These are phyloP conservation scores for Trichoderma sp. DNA, from an alignment of 2,329 filamentous ascomycete genomes.

Conservation along the genomic window DNA sequence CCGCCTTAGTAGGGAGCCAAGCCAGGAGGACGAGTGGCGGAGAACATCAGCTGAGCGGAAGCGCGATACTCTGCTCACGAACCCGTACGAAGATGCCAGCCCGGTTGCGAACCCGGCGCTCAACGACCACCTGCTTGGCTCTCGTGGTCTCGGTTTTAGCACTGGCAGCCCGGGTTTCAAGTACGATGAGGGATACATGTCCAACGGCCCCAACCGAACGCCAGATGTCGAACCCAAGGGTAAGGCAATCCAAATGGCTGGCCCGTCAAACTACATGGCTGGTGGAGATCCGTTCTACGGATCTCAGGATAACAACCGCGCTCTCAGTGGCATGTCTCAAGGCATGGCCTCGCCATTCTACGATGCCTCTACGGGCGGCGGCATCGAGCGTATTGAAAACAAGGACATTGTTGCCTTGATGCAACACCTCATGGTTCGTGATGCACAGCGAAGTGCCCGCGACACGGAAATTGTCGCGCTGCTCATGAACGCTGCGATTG, in stretches of 20 bases:
- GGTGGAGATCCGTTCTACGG: conserved; percentile 67
- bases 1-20: conserved; percentile 53
- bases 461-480: conserved; percentile 96
- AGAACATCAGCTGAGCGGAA: conserved; percentile 62
- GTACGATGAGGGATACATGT: conserved; percentile 87
- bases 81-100: conserved; percentile 65
- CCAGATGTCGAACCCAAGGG: conserved; percentile 54
- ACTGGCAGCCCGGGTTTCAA: conserved; percentile 60
- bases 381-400: conserved; percentile 88
- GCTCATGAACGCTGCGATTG: conserved; percentile 86
- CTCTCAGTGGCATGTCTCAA: conserved; percentile 86
- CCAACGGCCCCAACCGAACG: conserved; percentile 61
- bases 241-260: conserved; percentile 54
- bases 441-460: conserved; percentile 91
- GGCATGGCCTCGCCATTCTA: conserved; percentile 88
- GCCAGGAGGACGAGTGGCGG: conserved; percentile 63
- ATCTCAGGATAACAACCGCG: conserved; percentile 57
- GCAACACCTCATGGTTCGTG: conserved; percentile 96
- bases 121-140: conserved; percentile 48
- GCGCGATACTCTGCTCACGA: conserved; percentile 64
- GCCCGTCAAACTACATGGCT: conserved; percentile 47
- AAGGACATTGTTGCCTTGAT: conserved; percentile 96
- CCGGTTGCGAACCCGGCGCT: conserved; percentile 57
- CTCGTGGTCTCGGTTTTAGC: conserved; percentile 45
- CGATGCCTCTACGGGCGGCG: conserved; percentile 81